Evolutionary conservation across 208 protist genomes (phyloP).

Genomic region (Leishmania tarentolae): DNA sequence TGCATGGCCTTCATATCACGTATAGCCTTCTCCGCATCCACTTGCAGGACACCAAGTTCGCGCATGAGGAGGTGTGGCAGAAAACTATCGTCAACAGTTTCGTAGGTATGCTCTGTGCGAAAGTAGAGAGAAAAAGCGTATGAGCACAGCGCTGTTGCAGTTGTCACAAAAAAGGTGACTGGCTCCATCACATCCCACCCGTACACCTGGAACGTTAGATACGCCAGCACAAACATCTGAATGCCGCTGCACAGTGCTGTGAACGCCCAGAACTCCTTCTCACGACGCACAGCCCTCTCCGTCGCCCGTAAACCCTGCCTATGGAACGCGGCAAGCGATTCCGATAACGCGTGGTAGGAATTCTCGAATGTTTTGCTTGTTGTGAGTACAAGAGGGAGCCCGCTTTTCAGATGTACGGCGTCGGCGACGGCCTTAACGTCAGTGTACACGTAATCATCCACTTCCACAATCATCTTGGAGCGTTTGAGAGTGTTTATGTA

Average conservation of each 20-base stretch:
- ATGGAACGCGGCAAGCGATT: conserved; percentile 9
- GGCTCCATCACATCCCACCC: conserved; percentile 89
- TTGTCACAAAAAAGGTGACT: conserved; percentile 78
- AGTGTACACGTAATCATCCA: conserved; percentile 42
- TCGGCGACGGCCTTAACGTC: conserved; percentile 51
- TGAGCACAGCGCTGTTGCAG: conserved; percentile 44
- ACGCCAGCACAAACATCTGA: conserved; percentile 78
- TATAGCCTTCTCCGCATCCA: conserved; percentile 27
- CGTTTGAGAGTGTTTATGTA: conserved; percentile 46
- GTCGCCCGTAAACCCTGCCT: conserved; percentile 5
- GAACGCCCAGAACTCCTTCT: conserved; percentile 71
- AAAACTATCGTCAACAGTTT: conserved; percentile 57
- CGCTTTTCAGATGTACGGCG: conserved; percentile 51
- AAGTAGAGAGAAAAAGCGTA: conserved; percentile 72
- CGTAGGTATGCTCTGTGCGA: conserved; percentile 48
- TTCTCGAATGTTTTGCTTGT: conserved; percentile 8
- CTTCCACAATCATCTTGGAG: conserved; percentile 34
- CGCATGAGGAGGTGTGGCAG: conserved; percentile 35
- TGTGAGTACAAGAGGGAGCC: conserved; percentile 46
- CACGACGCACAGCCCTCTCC: conserved; percentile 19
- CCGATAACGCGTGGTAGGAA: not conserved
- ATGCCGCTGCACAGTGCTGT: conserved; percentile 54
- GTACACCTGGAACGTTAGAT: conserved; percentile 78
- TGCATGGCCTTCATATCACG: conserved; percentile 20
- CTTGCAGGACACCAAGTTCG: conserved; percentile 20